Evolutionary conservation across 1,139 yeast species (phyloP).

Genomic region (Yamadazyma blattariae): DNA sequence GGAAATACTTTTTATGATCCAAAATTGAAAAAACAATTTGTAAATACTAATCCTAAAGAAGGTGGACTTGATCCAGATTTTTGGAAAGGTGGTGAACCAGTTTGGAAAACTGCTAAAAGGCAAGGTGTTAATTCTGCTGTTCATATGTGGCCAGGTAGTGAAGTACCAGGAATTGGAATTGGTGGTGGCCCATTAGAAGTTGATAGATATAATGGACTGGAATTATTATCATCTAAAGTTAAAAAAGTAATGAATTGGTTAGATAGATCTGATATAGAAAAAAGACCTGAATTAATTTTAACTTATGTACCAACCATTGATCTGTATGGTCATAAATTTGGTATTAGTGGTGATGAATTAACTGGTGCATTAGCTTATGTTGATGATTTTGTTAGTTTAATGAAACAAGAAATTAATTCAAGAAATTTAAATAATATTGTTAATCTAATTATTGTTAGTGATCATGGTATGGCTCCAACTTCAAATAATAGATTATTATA

Average conservation of each 20-base stretch:
- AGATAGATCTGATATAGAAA: slow-evolving; percentile 45
- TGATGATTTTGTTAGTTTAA: slow-evolving; percentile 56
- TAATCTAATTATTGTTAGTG: slow-evolving; percentile 77
- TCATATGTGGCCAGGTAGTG: slow-evolving; percentile 98
- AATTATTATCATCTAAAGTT: slow-evolving; percentile 54
- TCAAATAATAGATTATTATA: slow-evolving; percentile 61
- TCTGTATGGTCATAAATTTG: slow-evolving; percentile 67
- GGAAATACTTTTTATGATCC: slow-evolving; percentile 83
- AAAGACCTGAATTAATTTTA: slow-evolving; percentile 75
- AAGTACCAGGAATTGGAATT: slow-evolving; percentile 52
- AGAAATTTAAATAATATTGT: slow-evolving; percentile 64
- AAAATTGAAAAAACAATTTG: slow-evolving; percentile 49
- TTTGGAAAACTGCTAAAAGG: slow-evolving; percentile 75
- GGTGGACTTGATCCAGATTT: slow-evolving; percentile 61
- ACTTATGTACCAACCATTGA: slow-evolving; percentile 83
- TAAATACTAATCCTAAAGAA: slow-evolving; percentile 55
- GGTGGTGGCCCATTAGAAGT: slow-evolving; percentile 49
- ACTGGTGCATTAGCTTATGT: slow-evolving; percentile 56
- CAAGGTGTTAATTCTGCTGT: slow-evolving; percentile 70
- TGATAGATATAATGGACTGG: slow-evolving; percentile 65
- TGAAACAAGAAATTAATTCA: slow-evolving; percentile 45
- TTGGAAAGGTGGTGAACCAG: slow-evolving; percentile 86
- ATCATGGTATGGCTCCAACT: slow-evolving; percentile 94
- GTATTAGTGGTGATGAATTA: slow-evolving; percentile 60
- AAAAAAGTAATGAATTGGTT: slow-evolving; percentile 63